A percentile compares a stretch with the other conserved stretches of the same genome.
Conservation (phyloP, 2,329 filamentous ascomycete species). For the Fusarium hainanense region DNA sequence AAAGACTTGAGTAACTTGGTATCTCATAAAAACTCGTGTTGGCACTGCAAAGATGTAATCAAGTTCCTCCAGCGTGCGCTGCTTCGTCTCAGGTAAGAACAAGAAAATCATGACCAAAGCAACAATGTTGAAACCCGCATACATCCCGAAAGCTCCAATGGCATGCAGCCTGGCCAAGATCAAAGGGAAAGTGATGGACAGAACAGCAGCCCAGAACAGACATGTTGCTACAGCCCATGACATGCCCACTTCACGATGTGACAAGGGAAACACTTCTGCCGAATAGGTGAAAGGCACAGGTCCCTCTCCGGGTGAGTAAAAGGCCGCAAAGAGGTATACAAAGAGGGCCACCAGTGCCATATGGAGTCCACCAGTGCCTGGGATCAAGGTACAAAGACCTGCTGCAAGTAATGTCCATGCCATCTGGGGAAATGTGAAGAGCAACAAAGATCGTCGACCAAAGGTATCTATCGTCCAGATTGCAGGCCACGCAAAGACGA, state of each 20-base stretch:
- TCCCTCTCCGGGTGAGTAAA: constrained; percentile 68
- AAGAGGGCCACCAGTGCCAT: constrained; percentile 65
- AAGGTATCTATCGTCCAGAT: constrained; percentile 70
- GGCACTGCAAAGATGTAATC: constrained; percentile 72
- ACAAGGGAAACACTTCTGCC: constrained; percentile 76
- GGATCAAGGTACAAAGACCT: constrained; percentile 64
- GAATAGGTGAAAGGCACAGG: constrained; percentile 76
- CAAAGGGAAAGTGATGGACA: constrained; percentile 72
- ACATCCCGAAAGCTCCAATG: constrained; percentile 64
- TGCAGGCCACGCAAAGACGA: constrained; percentile 68
- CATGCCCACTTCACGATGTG: constrained; percentile 79
- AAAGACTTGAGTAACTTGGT: constrained; percentile 66
- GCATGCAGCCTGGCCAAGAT: constrained; percentile 60
- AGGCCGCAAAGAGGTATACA: constrained; percentile 65
- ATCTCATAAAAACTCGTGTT: constrained; percentile 65
- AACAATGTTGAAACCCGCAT: constrained; percentile 66
- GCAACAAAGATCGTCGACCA: constrained; percentile 62
- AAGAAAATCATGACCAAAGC: constrained; percentile 68
- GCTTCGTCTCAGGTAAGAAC: constrained; percentile 69
- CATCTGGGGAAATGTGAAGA: constrained; percentile 58
- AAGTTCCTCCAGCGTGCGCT: constrained; percentile 63
- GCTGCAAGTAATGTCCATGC: constrained; percentile 55
- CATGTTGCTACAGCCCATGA: constrained; percentile 75
- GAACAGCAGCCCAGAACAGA: constrained; percentile 68
- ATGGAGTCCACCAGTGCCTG: constrained; percentile 49